Base-by-base conservation (phyloP, 2,329 filamentous ascomycete genomes). In the Albophoma yamanashiensis region DNA sequence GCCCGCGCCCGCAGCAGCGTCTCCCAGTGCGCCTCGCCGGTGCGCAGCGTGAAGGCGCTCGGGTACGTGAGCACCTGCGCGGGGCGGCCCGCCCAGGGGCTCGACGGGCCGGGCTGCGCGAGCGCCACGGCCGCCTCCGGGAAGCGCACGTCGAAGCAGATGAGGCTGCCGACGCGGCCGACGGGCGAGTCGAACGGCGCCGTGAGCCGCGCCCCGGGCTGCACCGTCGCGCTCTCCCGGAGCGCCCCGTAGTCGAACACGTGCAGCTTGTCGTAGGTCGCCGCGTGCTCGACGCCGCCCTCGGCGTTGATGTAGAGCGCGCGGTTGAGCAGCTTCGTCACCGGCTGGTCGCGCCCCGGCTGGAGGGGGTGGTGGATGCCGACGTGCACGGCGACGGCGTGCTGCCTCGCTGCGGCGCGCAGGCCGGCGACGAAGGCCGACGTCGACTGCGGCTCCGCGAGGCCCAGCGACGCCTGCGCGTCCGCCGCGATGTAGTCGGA, bases 71-170 rank as follows among this genome's bases (percentile, higher is more conserved):
- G 77, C 58, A 96, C 77, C 63, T 96, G 86, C 1, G 91, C 91
- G 5, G 73, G 76, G 36, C 61, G 65, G 27, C 59, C 60, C 42
- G 56, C 64, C 70, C 70, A 78, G 5, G 64, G 60, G 52, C 68
- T 74, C 14, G 47, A 47, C 7, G 70, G 59, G 1, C 67, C 67
- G 0, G 75, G 75, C 59, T 76, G 75, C 8, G 84, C 82, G 22
- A 96, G 79, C 1, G 84, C 80, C 12, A 94, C 73, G 0, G 85
- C 83, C 11, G 89, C 82, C 70, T 96, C 91, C 0, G 91, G 84
- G 69, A 94, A 96, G 1, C 92, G 85, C 63, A 97, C 75, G 75
- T 97, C 93, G 72, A 97, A 97, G 76, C 93, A 97, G 63, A 97
- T 95, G 59, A 89, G 80, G 62, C 88, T 79, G 25, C 91, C 93